Evolutionary conservation across 257 asterid genomes (phyloP), one percentile per base, ranked within the genome.

Genomic region (Nicotiana otophora): DNA sequence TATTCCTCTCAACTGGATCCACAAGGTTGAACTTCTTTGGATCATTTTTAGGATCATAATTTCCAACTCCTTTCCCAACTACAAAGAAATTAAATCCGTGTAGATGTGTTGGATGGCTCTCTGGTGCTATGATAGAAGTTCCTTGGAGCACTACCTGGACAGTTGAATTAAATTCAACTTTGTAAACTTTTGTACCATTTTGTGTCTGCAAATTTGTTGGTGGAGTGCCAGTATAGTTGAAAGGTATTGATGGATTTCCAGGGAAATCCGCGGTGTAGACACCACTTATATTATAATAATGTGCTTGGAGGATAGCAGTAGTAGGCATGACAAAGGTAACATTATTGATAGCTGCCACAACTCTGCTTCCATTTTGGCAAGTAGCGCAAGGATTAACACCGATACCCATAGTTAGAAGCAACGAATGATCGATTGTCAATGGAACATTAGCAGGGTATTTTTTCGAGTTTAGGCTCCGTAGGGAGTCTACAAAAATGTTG

Each of bases 1-100:
- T 92, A 79, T 92, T 92, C 94, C 97, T 90, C 85, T 90, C 97
- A 55, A 93, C 88, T 28, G 97, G 97, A 77, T 93, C 97, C 15
- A 91, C 90, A 5, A 93, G 91, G 85, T 91, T 92, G 84, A 93
- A 93, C 1, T 65, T 88, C 33, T 77, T 80, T 2, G 96, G 90
- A 80, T 92, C 97, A 3, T 84, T 85, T 9, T 28, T 67, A 2
- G 95, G 91, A 80, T 93, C 92, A 62, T 82, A 93, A 64, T 92
- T 93, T 0, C 97, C 95, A 0, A 91, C 1, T 4, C 97, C 97
- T 34, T 85, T 89, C 39, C 94, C 97, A 5, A 93, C 90, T 1
- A 65, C 95, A 30, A 28, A 92, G 82, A 93, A 92, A 42, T 93
- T 91, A 20, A 79, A 89, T 1, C 97, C 97, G 36, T 93, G 97